These are phyloP conservation scores for Bothriochloa decipiens DNA, from an alignment of 176 grass and related monocot species.

Conservation along the genomic window DNA sequence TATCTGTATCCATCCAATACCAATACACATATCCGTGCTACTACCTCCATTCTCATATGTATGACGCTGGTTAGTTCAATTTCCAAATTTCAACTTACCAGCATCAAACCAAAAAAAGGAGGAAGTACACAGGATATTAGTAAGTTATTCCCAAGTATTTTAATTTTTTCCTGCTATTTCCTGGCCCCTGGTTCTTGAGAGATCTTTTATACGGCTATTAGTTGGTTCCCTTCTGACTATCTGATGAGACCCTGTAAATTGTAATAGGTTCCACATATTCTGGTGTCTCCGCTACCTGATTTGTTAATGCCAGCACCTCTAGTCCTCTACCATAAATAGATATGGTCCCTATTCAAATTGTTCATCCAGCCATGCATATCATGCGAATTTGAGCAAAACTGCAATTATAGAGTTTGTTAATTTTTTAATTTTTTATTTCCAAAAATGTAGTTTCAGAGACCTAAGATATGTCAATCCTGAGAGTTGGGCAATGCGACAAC, in stretches of 20 bases:
- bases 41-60: not conserved
- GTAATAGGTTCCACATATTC: not conserved
- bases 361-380: not conserved
- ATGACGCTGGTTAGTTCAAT: not conserved
- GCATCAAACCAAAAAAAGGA: not conserved
- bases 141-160: not conserved
- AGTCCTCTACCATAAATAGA: not conserved
- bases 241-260: not conserved
- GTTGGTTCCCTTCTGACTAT: not conserved
- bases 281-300: not conserved
- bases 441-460: conserved; percentile 18
- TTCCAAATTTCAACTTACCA: not conserved
- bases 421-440: not conserved
- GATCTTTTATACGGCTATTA: no score
- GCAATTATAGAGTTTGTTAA: not conserved
- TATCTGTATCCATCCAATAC: not conserved
- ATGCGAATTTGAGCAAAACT: not conserved
- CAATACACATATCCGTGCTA: not conserved
- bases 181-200: not conserved
- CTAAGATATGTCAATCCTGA: not conserved
- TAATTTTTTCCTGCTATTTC: not conserved
- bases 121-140: not conserved
- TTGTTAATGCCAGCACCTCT: not conserved
- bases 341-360: not conserved
- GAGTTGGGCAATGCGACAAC: not conserved